phyloP scores from a whole-genome alignment of 192 early-diverging fungal genomes.

The Podila verticillata region DNA sequence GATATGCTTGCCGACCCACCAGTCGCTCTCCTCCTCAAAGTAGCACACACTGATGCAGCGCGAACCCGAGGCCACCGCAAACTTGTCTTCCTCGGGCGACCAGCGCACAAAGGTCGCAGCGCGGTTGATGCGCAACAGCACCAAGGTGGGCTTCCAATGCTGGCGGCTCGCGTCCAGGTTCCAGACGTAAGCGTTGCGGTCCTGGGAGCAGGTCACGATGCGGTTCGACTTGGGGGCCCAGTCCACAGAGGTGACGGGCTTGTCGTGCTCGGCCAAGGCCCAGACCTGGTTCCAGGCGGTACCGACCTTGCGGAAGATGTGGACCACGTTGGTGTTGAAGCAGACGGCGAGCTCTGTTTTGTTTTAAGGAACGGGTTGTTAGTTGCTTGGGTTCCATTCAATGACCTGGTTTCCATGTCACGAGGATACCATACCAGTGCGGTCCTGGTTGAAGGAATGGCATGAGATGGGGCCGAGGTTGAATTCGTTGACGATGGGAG shows the following conservation, averaged over 20 bases:
- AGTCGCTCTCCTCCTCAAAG: slow-evolving; percentile 95
- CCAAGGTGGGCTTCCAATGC: slow-evolving; percentile 90
- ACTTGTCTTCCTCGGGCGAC: slow-evolving; percentile 97
- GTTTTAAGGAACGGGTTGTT: neutral
- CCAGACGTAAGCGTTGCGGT: slow-evolving; percentile 99
- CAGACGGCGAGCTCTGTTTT: slow-evolving; percentile 88
- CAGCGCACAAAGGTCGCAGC: slow-evolving; percentile 94
- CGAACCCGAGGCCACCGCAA: slow-evolving; percentile 95
- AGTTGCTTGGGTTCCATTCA: slow-evolving; percentile 1
- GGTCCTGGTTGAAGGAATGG: slow-evolving; percentile 92
- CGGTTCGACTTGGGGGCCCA: slow-evolving; percentile 95
- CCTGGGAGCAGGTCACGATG: slow-evolving; percentile 97
- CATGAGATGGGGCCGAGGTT: slow-evolving; percentile 85
- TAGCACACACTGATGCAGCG: slow-evolving; percentile 93
- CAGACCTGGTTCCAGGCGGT: slow-evolving; percentile 70
- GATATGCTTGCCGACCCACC: slow-evolving; percentile 96
- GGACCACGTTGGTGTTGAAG: slow-evolving; percentile 90
- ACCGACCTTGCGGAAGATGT: slow-evolving; percentile 79
- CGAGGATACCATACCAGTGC: slow-evolving; percentile 69
- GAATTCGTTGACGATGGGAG: slow-evolving; percentile 33
- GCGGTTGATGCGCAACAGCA: slow-evolving; percentile 94
- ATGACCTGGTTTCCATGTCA: neutral
- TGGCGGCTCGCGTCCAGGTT: slow-evolving; percentile 66
- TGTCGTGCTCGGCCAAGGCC: slow-evolving; percentile 91
- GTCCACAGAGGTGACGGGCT: slow-evolving; percentile 94